Evolutionary conservation across 1,284 basidiomycete genomes (phyloP).

Genomic region (Cutaneotrichosporon mucoides): DNA sequence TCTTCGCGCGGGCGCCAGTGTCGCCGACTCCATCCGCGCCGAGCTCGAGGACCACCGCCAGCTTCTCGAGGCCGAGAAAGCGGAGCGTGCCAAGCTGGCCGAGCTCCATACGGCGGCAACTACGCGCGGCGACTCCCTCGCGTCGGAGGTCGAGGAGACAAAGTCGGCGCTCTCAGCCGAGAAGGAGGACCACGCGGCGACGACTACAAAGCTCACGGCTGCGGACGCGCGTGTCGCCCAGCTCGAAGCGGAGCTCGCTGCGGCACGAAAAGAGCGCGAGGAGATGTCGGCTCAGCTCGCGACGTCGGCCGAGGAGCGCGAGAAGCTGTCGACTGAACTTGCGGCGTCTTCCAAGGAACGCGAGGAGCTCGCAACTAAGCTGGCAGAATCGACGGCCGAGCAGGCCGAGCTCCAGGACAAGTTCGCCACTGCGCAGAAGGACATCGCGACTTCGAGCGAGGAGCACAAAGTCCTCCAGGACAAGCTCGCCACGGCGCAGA

Average conservation of each 20-base stretch:
- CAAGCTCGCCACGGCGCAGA: too few species aligned
- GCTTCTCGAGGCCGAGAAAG: conserved; percentile 7
- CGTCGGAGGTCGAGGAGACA: conserved; percentile 7
- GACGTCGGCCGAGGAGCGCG: background rate
- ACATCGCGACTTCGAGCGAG: background rate
- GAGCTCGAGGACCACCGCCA: conserved; percentile 11
- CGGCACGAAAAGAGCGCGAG: conserved; percentile 6
- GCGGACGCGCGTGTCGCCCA: conserved; percentile 6
- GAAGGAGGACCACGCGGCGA: background rate
- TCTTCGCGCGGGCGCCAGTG: conserved; percentile 20
- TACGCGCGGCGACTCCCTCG: conserved; percentile 7
- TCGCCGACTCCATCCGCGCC: conserved; percentile 11
- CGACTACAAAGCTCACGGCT: conserved; percentile 4
- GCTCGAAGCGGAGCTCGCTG: conserved; percentile 14
- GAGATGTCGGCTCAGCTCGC: background rate
- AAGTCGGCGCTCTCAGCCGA: conserved; percentile 5
- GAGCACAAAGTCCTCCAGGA: too few species aligned
- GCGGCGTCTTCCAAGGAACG: too few species aligned
- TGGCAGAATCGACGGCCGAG: too few species aligned
- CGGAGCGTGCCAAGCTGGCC: conserved; percentile 4
- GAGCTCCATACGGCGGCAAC: conserved; percentile 3
- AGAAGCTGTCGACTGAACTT: background rate
- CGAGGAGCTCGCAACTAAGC: too few species aligned
- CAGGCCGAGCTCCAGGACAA: too few species aligned
- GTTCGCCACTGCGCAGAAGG: too few species aligned